Evolutionary conservation across 208 protist species (phyloP).

Genomic region (Phytomonas sp.): DNA sequence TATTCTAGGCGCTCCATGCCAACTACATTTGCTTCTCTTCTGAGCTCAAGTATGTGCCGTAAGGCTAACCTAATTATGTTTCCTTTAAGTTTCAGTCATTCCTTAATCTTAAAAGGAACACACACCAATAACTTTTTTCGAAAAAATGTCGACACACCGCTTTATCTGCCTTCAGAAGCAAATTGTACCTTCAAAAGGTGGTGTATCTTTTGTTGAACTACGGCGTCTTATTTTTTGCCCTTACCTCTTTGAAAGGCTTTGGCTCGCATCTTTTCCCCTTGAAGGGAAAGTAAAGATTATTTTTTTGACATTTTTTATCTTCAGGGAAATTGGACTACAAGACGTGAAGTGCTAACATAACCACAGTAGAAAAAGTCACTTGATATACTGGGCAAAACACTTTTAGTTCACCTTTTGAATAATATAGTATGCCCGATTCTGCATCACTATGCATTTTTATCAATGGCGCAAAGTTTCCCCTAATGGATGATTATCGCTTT

Average conservation of each 20-base stretch:
- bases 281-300: too few relatives aligned
- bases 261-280: background rate
- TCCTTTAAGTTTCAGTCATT: background rate
- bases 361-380: background rate
- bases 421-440: background rate
- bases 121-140: background rate
- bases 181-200: background rate
- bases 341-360: background rate
- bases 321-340: background rate
- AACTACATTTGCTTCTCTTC: background rate
- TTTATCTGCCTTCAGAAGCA: background rate
- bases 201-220: background rate
- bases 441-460: slow-evolving; percentile 50
- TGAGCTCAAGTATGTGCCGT: background rate
- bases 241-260: background rate
- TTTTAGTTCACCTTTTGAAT: background rate
- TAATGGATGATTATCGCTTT: slow-evolving; percentile 71
- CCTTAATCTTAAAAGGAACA: background rate
- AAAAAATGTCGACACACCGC: background rate
- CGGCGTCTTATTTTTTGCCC: background rate
- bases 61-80: background rate
- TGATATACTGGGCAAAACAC: background rate
- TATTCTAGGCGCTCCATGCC: background rate
- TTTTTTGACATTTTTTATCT: too few relatives aligned
- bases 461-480: slow-evolving; percentile 44